Evolutionary conservation across 495 filamentous ascomycete genomes (phyloP).

Genomic region (Sphaerosporella brunnea): DNA sequence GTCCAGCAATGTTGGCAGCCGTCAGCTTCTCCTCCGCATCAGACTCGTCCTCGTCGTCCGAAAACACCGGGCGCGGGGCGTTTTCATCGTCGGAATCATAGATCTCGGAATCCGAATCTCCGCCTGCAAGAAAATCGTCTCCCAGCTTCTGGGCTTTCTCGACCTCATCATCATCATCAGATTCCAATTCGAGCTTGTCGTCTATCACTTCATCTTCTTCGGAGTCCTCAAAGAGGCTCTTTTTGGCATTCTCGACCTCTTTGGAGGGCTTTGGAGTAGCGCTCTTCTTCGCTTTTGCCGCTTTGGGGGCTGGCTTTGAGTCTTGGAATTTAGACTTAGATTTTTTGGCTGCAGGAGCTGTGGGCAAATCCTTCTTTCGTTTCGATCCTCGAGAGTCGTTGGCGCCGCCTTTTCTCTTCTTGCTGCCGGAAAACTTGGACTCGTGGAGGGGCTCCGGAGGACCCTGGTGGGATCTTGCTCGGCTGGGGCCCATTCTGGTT

Average conservation of each 20-base stretch:
- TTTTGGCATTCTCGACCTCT: slow-evolving; percentile 14
- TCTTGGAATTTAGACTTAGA: slow-evolving; percentile 23
- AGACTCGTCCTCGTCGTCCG: slow-evolving; percentile 80
- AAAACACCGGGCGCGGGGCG: slow-evolving; percentile 52
- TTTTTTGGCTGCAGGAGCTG: slow-evolving; percentile 33
- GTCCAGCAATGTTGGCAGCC: slow-evolving; percentile 85
- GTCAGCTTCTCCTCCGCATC: slow-evolving; percentile 83
- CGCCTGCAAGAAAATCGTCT: slow-evolving; percentile 41
- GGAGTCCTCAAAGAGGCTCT: slow-evolving; percentile 28
- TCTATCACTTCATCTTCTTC: slow-evolving; percentile 38
- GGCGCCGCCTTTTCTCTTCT: slow-evolving; percentile 47
- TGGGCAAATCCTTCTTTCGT: slow-evolving; percentile 26
- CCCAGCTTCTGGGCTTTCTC: slow-evolving; percentile 25
- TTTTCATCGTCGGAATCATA: slow-evolving; percentile 26
- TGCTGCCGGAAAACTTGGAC: slow-evolving; percentile 42
- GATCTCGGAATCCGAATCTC: slow-evolving; percentile 53
- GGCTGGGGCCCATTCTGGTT: slow-evolving; percentile 62
- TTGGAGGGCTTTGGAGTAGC: slow-evolving; percentile 1
- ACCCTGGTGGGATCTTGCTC: slow-evolving; percentile 91
- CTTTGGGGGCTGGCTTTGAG: background rate
- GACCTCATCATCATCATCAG: slow-evolving; percentile 29
- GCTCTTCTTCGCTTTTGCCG: background rate
- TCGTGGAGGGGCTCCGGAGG: slow-evolving; percentile 68
- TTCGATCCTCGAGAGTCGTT: slow-evolving; percentile 30
- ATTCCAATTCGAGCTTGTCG: slow-evolving; percentile 19